phyloP scores from a whole-genome alignment of 108 stramenopile genomes.

The Discostella stelligeroides region DNA sequence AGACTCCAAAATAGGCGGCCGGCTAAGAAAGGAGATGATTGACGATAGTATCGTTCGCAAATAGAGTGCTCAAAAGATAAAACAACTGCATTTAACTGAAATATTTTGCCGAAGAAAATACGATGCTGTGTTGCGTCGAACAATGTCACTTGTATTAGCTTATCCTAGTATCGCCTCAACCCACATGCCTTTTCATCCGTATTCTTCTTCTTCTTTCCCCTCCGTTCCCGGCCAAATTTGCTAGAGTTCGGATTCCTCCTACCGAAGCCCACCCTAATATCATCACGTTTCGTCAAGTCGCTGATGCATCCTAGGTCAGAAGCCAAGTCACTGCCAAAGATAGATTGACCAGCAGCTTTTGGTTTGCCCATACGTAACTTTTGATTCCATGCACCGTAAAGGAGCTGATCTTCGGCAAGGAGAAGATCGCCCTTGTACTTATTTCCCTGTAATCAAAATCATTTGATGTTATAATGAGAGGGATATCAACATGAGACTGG shows the following conservation, averaged over 20 bases:
- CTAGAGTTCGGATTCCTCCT: conserved; percentile 89
- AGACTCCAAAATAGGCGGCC: conserved; percentile 17
- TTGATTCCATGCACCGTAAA: conserved; percentile 96
- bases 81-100: background rate
- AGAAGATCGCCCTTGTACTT: conserved; percentile 92
- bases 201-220: conserved; percentile 93
- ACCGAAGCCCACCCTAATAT: conserved; percentile 89
- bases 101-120: no score
- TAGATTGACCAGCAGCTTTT: conserved; percentile 63
- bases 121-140: no score
- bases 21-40: conserved; percentile 25
- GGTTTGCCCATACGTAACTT: conserved; percentile 86
- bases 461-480: background rate
- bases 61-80: background rate
- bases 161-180: conserved; percentile 72
- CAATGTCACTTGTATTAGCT: background rate
- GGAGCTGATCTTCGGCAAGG: conserved; percentile 95
- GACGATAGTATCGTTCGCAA: conserved; percentile 8
- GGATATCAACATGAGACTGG: background rate
- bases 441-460: conserved; percentile 49
- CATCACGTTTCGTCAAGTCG: conserved; percentile 62
- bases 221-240: conserved; percentile 89
- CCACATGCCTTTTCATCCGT: conserved; percentile 81
- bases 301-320: conserved; percentile 80
- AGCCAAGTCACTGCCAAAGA: conserved; percentile 89